Evolutionary conservation across 2,329 filamentous ascomycete genomes (phyloP), one percentile per base, ranked within the genome.

Genomic region (Pseudocercospora cruenta): DNA sequence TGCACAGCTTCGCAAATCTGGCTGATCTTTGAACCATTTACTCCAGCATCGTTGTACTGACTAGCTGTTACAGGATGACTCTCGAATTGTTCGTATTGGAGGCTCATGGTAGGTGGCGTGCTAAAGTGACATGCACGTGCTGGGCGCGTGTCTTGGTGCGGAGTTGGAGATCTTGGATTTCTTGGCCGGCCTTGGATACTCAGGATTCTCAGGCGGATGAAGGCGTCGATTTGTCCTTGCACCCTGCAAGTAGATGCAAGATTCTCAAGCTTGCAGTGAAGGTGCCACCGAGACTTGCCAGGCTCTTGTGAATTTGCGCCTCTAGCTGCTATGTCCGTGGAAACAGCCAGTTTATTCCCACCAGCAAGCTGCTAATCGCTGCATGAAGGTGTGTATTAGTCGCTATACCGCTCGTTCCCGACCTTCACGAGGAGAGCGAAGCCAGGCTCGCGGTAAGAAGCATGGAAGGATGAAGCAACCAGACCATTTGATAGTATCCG

Each of bases 141-240:
- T 64, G 55, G 63, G 63, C 63, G 54, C 57, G 63, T 60, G 62
- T 64, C 62, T 64, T 64, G 28, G 31, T 60, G 57, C 62, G 62
- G 62, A 64, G 62, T 31, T 33, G 9, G 10, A 61, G n/a, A 58
- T 57, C 58, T 64, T 64, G 63, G 63, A 55, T 16, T 57, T 60
- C 31, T 45, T 64, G 57, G 63, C 47, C n/a, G 21, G 19, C 22
- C 19, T 51, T 51, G 19, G 47, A 7, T 51, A 9, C 47, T 19
- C 47, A 24, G 14, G 22, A 12, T 10, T 16, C 14, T 4, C 22
- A 24, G 9, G 19, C 19, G 19, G 47, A 12, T 22, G 22, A 24
- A 21, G 45, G n/a, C 19, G 4, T 14, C 9, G 19, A 24, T 26
- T 51, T 14, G 9, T 24, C 47, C 22, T 43, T 10, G 14, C 1